A percentile compares a stretch with the other conserved stretches of the same genome.
phyloP scores from a whole-genome alignment of 2,329 filamentous ascomycete genomes.

The Cladophialophora exuberans region DNA sequence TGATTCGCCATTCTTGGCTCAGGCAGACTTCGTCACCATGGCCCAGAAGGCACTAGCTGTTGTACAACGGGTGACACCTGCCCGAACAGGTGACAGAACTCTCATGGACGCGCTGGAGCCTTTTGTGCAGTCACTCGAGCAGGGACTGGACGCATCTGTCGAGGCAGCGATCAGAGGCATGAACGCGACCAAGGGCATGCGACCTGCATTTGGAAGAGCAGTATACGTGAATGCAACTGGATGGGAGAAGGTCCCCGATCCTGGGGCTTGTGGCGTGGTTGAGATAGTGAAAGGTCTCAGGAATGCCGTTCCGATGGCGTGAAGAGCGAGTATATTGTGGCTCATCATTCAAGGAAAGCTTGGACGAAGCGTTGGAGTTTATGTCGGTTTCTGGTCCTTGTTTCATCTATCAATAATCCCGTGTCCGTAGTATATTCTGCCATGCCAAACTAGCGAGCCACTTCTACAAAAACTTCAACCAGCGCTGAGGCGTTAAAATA shows the following conservation, averaged over 20 bases:
- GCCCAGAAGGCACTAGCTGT: background rate
- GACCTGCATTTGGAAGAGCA: background rate
- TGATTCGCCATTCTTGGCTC: background rate
- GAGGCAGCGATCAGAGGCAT: background rate
- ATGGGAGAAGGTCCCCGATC: background rate
- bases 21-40: background rate
- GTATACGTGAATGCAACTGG: background rate
- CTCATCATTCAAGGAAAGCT: too few relatives aligned
- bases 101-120: slow-evolving; percentile 17
- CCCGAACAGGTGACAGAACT: slow-evolving; percentile 13
- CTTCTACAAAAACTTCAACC: too few relatives aligned
- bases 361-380: too few relatives aligned
- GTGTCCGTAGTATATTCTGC: too few relatives aligned
- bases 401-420: too few relatives aligned
- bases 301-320: too few relatives aligned
- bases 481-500: too few relatives aligned
- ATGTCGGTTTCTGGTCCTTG: too few relatives aligned
- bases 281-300: background rate
- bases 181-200: background rate
- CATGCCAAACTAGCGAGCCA: too few relatives aligned
- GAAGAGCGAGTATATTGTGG: too few relatives aligned
- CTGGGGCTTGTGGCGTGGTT: background rate
- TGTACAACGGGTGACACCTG: slow-evolving; percentile 9
- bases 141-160: background rate
- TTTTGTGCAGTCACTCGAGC: background rate